Conservation (phyloP, 202 grass and related monocot species). For the Zoysia matrella region DNA sequence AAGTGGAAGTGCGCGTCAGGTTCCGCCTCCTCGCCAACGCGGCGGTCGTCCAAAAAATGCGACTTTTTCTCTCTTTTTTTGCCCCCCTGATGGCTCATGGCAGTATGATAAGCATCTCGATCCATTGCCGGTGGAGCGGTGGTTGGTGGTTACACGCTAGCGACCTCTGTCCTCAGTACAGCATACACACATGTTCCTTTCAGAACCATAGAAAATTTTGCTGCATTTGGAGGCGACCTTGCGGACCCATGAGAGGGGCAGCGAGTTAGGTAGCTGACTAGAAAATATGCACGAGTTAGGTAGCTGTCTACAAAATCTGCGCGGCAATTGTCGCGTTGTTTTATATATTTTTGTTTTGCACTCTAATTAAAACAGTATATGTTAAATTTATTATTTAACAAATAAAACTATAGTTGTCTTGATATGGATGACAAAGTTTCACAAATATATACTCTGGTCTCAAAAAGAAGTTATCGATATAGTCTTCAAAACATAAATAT, state of each 20-base stretch:
- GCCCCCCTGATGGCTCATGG: neutral
- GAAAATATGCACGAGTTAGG: too few species aligned
- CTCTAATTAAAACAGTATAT: too few species aligned
- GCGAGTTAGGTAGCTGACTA: neutral
- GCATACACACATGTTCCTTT: conserved; percentile 21
- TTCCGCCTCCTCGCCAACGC: conserved; percentile 17
- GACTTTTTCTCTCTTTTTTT: neutral
- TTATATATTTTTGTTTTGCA: too few species aligned
- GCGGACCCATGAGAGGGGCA: neutral
- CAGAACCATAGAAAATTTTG: neutral
- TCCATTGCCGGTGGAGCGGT: neutral
- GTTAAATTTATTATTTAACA: too few species aligned
- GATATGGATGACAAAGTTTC: too few species aligned
- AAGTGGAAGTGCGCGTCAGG: neutral
- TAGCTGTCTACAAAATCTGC: too few species aligned
- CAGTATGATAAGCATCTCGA: neutral
- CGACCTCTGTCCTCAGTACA: neutral
- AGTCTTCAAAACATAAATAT: too few species aligned
- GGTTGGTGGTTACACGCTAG: neutral
- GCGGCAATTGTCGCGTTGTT: too few species aligned
- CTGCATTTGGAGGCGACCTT: neutral
- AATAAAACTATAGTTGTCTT: too few species aligned
- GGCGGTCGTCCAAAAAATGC: neutral
- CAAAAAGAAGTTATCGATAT: too few species aligned
- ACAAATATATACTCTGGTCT: too few species aligned